These are phyloP conservation scores for Fusarium citri DNA, from an alignment of 2,329 filamentous ascomycete genomes.

Conservation along the genomic window DNA sequence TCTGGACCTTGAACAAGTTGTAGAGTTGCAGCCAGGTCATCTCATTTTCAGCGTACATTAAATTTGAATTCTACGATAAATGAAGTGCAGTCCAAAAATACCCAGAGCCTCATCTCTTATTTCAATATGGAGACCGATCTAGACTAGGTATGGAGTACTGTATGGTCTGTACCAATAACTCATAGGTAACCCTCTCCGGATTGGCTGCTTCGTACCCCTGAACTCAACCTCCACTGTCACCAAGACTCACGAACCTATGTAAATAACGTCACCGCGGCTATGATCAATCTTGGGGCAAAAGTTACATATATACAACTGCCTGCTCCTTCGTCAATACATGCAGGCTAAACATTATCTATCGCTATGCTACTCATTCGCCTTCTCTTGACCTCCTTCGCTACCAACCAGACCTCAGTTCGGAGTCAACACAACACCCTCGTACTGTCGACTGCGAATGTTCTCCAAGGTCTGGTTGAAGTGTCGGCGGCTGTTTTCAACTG, in stretches of 20 bases:
- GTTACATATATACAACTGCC: constrained; percentile 48
- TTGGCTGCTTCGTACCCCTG: constrained; percentile 6
- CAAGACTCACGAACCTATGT: neutral
- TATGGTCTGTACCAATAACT: neutral
- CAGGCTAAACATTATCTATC: constrained; percentile 47
- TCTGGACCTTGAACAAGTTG: constrained; percentile 1
- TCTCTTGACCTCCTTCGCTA: constrained; percentile 9
- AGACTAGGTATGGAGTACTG: neutral
- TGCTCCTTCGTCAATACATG: constrained; percentile 27
- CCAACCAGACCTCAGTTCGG: constrained; percentile 53
- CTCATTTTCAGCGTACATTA: constrained; percentile 1
- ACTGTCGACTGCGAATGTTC: constrained; percentile 91
- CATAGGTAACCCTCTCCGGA: neutral
- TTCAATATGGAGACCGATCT: neutral
- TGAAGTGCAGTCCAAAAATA: neutral
- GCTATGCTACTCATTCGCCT: constrained; percentile 33
- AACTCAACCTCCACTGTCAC: constrained; percentile 12
- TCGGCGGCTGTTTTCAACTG: constrained; percentile 87
- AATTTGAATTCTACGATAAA: neutral
- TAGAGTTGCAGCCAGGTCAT: constrained; percentile 2
- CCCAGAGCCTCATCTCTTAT: neutral
- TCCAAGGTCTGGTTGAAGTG: constrained; percentile 96
- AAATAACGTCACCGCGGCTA: constrained; percentile 2
- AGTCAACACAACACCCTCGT: constrained; percentile 87
- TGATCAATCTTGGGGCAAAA: constrained; percentile 40